A percentile compares a stretch with the other conserved stretches of the same genome.
phyloP scores from a whole-genome alignment of 2,329 filamentous ascomycete genomes.

The Emmonsiellopsis sp. region DNA sequence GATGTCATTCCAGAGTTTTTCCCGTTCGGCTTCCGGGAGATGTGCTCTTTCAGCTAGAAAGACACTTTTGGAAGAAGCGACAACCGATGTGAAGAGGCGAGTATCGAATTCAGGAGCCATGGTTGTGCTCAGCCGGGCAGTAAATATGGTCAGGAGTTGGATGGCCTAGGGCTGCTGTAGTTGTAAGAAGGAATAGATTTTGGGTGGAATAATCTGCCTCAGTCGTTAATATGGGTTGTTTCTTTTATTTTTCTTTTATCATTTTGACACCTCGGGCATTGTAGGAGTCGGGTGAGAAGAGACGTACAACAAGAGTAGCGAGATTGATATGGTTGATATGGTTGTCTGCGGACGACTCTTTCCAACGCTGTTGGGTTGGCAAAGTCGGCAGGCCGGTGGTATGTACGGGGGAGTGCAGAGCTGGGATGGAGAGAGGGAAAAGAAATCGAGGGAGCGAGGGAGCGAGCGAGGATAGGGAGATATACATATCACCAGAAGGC shows the following conservation, averaged over 20 bases:
- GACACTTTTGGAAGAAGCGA: constrained; percentile 31
- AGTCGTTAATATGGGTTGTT: neutral
- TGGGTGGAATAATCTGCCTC: neutral
- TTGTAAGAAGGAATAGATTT: neutral
- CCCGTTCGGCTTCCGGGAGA: constrained; percentile 31
- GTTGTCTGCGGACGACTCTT: neutral
- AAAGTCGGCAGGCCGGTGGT: neutral
- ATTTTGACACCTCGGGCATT: too few relatives aligned
- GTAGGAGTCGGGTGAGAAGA: neutral
- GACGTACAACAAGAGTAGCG: neutral
- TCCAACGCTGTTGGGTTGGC: neutral
- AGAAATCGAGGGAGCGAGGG: neutral
- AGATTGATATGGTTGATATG: neutral
- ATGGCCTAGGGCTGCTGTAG: neutral
- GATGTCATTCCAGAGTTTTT: constrained; percentile 31
- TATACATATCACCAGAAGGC: neutral
- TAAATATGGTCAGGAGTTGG: too few relatives aligned
- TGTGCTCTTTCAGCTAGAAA: constrained; percentile 34
- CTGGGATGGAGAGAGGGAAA: neutral
- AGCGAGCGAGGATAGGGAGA: constrained; percentile 4
- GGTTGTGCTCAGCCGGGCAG: neutral
- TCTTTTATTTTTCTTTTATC: too few relatives aligned
- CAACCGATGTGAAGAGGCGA: constrained; percentile 31
- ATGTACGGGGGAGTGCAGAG: neutral
- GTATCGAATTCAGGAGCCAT: constrained; percentile 24